These are phyloP conservation scores for Hermanozyma aechmeae DNA, from an alignment of 805 yeast genomes.

Conservation along the genomic window DNA sequence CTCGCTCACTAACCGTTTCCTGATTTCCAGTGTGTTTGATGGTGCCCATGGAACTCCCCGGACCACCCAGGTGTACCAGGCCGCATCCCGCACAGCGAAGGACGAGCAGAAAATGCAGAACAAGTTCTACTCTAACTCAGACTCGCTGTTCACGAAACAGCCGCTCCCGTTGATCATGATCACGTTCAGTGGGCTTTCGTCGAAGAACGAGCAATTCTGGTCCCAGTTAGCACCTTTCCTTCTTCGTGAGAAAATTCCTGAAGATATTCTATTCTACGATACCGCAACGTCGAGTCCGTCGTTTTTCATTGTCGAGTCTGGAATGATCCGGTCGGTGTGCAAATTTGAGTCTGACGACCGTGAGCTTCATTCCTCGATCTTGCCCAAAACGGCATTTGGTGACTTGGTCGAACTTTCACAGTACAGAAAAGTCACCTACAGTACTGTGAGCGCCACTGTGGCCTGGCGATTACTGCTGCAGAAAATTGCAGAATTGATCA, in stretches of 20 bases:
- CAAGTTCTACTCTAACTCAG: conserved; percentile 39
- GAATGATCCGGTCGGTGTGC: conserved; percentile 27
- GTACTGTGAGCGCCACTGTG: conserved; percentile 51
- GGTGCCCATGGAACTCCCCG: conserved; percentile 40
- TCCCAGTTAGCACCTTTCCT: conserved; percentile 45
- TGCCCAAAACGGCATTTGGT: conserved; percentile 73
- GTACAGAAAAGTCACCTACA: conserved; percentile 37
- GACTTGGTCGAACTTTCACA: conserved; percentile 31
- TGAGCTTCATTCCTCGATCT: conserved; percentile 34
- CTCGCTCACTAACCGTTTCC: conserved; percentile 3
- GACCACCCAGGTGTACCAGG: conserved; percentile 41
- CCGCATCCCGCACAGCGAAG: conserved; percentile 37
- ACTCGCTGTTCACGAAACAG: conserved; percentile 30
- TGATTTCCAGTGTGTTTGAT: conserved; percentile 15
- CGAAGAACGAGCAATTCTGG: conserved; percentile 51
- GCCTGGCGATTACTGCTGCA: conserved; percentile 58
- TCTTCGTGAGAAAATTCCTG: conserved; percentile 36
- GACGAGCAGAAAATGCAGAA: conserved; percentile 34
- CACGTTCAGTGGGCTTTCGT: conserved; percentile 52
- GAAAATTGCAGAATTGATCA: conserved; percentile 35
- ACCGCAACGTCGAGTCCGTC: conserved; percentile 37
- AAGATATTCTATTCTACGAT: conserved; percentile 38
- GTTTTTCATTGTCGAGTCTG: conserved; percentile 47
- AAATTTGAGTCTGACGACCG: conserved; percentile 29
- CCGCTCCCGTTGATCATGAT: conserved; percentile 61